phyloP scores from a whole-genome alignment of 164 flowering plant species.

The Vitis riparia region DNA sequence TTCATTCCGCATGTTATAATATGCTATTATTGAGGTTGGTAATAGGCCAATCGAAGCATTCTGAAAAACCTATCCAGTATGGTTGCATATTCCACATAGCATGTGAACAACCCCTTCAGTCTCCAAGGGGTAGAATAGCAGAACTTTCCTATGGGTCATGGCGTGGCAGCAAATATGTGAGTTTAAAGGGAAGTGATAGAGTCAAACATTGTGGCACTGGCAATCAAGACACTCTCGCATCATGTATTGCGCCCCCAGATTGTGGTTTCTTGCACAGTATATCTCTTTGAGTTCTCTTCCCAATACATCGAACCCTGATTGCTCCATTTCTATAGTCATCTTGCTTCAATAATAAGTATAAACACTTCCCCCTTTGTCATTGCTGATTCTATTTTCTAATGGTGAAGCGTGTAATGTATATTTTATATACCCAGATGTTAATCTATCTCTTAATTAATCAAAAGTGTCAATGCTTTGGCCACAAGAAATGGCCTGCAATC shows the following conservation, averaged over 20 bases:
- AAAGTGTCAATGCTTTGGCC: not conserved
- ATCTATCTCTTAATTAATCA: not conserved
- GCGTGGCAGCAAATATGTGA: too few species aligned
- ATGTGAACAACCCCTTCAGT: too few species aligned
- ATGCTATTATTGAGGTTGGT: too few species aligned
- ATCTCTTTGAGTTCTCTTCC: not conserved
- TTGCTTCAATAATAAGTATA: constrained; percentile 6
- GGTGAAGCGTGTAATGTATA: constrained; percentile 2
- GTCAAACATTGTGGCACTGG: too few species aligned
- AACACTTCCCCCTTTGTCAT: constrained; percentile 1
- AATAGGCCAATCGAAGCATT: too few species aligned
- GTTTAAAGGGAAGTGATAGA: too few species aligned
- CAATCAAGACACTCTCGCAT: not conserved
- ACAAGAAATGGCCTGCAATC: not conserved
- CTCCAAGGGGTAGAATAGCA: too few species aligned
- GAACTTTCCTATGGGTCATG: too few species aligned
- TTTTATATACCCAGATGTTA: not conserved
- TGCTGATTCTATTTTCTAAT: not conserved
- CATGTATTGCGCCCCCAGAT: not conserved
- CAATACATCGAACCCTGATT: constrained; percentile 6
- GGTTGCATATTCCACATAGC: too few species aligned
- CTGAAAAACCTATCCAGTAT: too few species aligned
- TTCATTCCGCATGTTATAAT: too few species aligned
- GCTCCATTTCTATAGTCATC: not conserved
- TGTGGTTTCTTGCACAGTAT: constrained; percentile 2